Percentiles rank a stretch among this genome's conserved stretches.
These are phyloP conservation scores for Monosporascus sp. DNA, from an alignment of 2,329 filamentous ascomycete genomes.

Conservation along the genomic window DNA sequence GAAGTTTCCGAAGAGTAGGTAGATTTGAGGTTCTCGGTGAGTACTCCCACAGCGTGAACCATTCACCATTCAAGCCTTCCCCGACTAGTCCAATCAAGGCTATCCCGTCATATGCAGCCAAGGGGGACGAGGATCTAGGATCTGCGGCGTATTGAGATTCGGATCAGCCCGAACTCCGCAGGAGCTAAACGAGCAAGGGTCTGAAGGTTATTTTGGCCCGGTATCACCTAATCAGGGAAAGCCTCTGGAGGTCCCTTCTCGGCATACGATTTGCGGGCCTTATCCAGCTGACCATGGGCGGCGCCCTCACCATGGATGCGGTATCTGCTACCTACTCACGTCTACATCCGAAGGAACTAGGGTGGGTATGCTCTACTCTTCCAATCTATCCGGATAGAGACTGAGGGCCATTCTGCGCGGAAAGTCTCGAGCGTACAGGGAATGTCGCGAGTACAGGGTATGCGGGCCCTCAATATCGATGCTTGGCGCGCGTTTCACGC, in stretches of 20 bases:
- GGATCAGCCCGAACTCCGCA: neutral
- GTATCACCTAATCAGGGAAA: neutral
- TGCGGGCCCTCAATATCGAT: neutral
- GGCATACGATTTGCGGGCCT: neutral
- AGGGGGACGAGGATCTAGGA: neutral
- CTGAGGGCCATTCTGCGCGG: too few relatives aligned
- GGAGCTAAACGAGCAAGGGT: neutral
- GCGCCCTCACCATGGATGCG: neutral
- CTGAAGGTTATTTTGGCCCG: neutral
- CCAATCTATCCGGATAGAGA: too few relatives aligned
- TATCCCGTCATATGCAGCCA: neutral
- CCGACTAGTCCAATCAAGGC: neutral
- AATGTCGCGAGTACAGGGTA: neutral
- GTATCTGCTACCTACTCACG: neutral
- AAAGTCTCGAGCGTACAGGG: neutral
- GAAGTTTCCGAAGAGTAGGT: too few relatives aligned
- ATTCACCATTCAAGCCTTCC: neutral
- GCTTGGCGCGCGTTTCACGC: neutral
- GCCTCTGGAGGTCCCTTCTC: neutral
- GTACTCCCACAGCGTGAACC: neutral
- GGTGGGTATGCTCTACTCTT: too few relatives aligned
- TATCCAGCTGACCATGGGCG: neutral
- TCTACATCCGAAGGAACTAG: neutral
- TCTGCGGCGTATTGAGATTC: neutral
- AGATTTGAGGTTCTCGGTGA: too few relatives aligned